These are phyloP conservation scores for Aegilops longissima DNA, from an alignment of 176 grass and related monocot species.

Conservation along the genomic window DNA sequence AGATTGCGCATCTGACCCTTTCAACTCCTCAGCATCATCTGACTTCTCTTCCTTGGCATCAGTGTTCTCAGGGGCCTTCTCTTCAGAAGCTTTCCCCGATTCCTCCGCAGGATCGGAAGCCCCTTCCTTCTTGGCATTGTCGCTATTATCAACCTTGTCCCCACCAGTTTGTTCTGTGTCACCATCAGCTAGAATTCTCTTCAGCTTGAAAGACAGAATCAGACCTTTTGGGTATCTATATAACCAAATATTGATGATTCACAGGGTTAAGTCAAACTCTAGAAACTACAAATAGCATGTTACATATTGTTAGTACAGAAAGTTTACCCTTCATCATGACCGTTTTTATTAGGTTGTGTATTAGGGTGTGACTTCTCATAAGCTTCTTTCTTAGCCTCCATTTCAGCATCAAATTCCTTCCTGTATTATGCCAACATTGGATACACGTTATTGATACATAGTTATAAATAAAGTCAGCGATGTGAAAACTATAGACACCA, in stretches of 20 bases:
- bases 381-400: constrained; percentile 46
- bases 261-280: constrained; percentile 22
- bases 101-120: constrained; percentile 24
- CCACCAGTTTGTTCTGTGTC: constrained; percentile 33
- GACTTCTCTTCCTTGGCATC: constrained; percentile 32
- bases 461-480: constrained; percentile 7
- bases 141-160: constrained; percentile 37
- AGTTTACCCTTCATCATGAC: constrained; percentile 52
- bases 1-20: constrained; percentile 25
- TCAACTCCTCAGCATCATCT: constrained; percentile 31
- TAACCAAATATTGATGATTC: constrained; percentile 25
- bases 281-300: not conserved
- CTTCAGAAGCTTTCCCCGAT: constrained; percentile 22
- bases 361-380: constrained; percentile 39
- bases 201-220: constrained; percentile 84
- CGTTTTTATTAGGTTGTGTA: constrained; percentile 26
- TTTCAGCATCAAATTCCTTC: constrained; percentile 92
- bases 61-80: constrained; percentile 28
- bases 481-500: not conserved
- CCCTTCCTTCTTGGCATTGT: constrained; percentile 30
- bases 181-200: constrained; percentile 49
- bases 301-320: constrained; percentile 13
- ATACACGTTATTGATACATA: constrained; percentile 11
- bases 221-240: constrained; percentile 84
- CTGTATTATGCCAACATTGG: constrained; percentile 52